phyloP scores from a whole-genome alignment of 306 rosid genomes.

The Castanea sativa region DNA sequence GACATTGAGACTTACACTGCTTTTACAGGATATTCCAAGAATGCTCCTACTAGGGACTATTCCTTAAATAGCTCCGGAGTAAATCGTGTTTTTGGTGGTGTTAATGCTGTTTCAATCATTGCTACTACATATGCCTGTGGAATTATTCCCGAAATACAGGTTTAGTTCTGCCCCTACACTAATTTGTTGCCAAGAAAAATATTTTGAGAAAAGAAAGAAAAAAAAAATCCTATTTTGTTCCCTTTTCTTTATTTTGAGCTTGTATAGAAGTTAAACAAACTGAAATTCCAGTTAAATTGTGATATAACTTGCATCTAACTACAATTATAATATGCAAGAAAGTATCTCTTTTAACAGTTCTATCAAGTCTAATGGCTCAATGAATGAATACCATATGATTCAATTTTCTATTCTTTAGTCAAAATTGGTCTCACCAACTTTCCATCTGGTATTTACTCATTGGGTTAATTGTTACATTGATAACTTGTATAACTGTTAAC shows the following conservation, averaged over 20 bases:
- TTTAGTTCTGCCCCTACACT: background rate
- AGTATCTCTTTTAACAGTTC: no score
- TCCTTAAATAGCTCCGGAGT: constrained; percentile 37
- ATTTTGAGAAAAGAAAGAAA: background rate
- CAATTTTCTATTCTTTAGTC: no score
- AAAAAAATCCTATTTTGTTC: no score
- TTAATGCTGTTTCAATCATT: constrained; percentile 74
- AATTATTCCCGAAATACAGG: constrained; percentile 84
- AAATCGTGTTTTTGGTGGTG: constrained; percentile 47
- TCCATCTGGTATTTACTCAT: no score
- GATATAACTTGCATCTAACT: background rate
- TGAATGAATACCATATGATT: background rate
- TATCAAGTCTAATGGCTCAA: no score
- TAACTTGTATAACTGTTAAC: no score
- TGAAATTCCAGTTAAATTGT: background rate
- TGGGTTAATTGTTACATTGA: no score
- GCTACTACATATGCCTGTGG: constrained; percentile 70
- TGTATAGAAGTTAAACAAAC: no score
- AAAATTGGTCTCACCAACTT: no score
- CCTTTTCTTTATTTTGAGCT: no score
- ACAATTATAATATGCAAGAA: no score
- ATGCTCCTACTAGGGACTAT: constrained; percentile 47
- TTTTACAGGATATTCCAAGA: constrained; percentile 52
- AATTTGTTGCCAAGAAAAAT: background rate
- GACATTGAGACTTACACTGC: background rate